Percentiles rank a stretch among this genome's conserved stretches.
Conservation (phyloP, 2,329 filamentous ascomycete species). For the Zarea fungicola region DNA sequence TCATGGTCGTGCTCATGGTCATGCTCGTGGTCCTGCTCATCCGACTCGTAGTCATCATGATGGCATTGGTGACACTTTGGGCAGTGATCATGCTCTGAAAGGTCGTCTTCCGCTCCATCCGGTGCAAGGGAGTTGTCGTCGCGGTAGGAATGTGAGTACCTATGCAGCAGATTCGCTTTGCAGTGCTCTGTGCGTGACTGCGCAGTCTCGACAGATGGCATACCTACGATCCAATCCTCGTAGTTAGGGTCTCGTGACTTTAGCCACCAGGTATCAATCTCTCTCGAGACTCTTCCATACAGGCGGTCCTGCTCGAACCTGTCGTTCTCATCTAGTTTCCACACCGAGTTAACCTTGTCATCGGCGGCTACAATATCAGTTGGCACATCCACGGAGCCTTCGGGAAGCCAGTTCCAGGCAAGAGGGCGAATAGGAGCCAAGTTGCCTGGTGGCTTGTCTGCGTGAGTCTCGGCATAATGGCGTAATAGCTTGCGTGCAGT, state of each 20-base stretch:
- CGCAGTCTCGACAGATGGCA: conserved; percentile 57
- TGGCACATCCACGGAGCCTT: conserved; percentile 26
- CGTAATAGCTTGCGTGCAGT: conserved; percentile 49
- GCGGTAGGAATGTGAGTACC: conserved; percentile 44
- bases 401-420: conserved; percentile 52
- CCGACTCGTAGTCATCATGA: conserved; percentile 42
- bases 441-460: conserved; percentile 44
- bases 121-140: conserved; percentile 35
- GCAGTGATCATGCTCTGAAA: conserved; percentile 31
- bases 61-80: conserved; percentile 18
- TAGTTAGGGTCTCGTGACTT: conserved; percentile 55
- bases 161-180: conserved; percentile 53
- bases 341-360: conserved; percentile 42
- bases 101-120: conserved; percentile 32
- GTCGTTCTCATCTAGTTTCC: conserved; percentile 47
- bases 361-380: conserved; percentile 32
- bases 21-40: conserved; percentile 45
- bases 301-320: conserved; percentile 54
- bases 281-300: conserved; percentile 57
- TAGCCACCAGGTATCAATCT: conserved; percentile 62
- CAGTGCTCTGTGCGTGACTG: conserved; percentile 53
- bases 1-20: conserved; percentile 23
- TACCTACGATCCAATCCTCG: conserved; percentile 51
- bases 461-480: conserved; percentile 48
- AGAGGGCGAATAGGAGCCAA: conserved; percentile 46